Evolutionary conservation across 345 rosid genomes (phyloP).

Genomic region (Fremontodendron californicum): DNA sequence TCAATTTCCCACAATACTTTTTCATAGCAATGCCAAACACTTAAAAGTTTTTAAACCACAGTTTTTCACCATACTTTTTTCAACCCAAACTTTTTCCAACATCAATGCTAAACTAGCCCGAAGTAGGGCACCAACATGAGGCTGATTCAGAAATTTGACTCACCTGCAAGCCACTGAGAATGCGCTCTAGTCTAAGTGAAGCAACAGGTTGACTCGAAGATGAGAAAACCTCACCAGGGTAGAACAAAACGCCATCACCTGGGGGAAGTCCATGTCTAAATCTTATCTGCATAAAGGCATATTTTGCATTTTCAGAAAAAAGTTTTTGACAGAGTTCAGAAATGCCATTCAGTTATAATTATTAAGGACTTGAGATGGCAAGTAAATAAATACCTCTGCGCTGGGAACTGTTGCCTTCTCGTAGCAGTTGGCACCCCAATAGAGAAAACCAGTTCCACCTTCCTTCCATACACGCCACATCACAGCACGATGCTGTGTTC

Average conservation of each 20-base stretch:
- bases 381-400: constrained; percentile 68
- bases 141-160: background rate
- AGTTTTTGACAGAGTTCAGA: background rate
- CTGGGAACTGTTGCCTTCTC: constrained; percentile 89
- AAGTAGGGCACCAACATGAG: too few species aligned
- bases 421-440: constrained; percentile 98
- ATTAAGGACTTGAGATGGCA: constrained; percentile 2
- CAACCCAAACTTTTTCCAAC: too few species aligned
- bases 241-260: constrained; percentile 88
- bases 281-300: constrained; percentile 51
- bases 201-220: constrained; percentile 79
- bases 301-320: background rate
- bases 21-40: too few species aligned
- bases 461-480: constrained; percentile 99
- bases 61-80: too few species aligned
- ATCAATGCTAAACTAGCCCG: too few species aligned
- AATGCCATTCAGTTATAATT: background rate
- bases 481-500: constrained; percentile 96
- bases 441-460: constrained; percentile 92
- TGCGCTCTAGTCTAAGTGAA: constrained; percentile 82
- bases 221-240: constrained; percentile 94
- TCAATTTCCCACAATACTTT: too few species aligned
- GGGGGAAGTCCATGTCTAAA: constrained; percentile 93
- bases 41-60: too few species aligned
- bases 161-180: constrained; percentile 93